Base-by-base conservation (phyloP, 2,329 filamentous ascomycete species). In the Aureobasidium sp. region DNA sequence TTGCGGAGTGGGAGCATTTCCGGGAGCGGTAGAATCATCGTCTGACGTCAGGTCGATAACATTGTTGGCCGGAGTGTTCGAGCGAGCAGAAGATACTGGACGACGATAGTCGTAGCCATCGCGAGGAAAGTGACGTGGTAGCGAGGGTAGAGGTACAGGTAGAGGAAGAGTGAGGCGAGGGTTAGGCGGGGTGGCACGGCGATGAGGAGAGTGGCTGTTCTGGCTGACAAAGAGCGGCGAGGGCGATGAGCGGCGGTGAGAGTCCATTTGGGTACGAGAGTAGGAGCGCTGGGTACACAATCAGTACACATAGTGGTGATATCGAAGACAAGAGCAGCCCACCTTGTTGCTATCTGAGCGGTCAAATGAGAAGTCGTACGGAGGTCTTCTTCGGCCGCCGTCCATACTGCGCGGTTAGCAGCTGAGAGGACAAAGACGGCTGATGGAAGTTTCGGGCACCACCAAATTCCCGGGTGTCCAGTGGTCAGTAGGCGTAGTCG, bases 51-150 rank as follows among this genome's bases (percentile, higher is more conserved):
- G 69, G 64, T 77, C 73, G 55, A 78, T 74, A 4, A 75, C 65
- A 26, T 36, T 56, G 29, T 53, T 55, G 60, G 58, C 58, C 36
- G 41, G 36, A 6, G 37, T 56, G 50, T 23, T 41, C 0, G 34
- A 41, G 2, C 34, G 57, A 51, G 46, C 20, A 13, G 63, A 76
- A 72, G 77, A 75, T 17, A 76, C 71, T 1, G 83, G 83, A 64
- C 81, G 75, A 63, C 83, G 75, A 64, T 76, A 81, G 65, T 85
- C 83, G 48, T 78, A 73, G 4, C 82, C 82, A 72, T 84, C 80
- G n/a, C 82, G 79, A 15, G 75, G 70, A 65, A 72, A 80, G 64
- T 77, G 73, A 64, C 64, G 46, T 62, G 61, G 53, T 57, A 55
- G 17, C 39, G 67, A 66, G 32, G 65, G 62, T 23, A 63, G 26